Evolutionary conservation across 2,329 filamentous ascomycete species (phyloP).

Genomic region (Ophiostoma piceae): DNA sequence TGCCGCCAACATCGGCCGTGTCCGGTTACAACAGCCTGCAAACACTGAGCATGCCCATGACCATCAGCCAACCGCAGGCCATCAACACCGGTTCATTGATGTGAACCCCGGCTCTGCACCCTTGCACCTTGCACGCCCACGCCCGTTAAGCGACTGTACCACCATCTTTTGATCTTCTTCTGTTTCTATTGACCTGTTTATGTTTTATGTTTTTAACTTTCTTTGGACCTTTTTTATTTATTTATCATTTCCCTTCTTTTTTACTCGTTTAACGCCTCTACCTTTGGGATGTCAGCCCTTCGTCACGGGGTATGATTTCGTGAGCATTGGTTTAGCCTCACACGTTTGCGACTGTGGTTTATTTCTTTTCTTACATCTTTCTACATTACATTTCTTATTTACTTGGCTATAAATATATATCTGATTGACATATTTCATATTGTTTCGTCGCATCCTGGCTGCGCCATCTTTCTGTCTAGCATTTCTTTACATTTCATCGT

Average conservation of each 20-base stretch:
- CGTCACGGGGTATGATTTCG: slow-evolving; percentile 24
- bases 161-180: slow-evolving; percentile 13
- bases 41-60: slow-evolving; percentile 60
- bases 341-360: slow-evolving; percentile 16
- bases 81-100: slow-evolving; percentile 43
- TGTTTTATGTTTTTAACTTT: slow-evolving; percentile 26
- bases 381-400: slow-evolving; percentile 10
- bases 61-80: slow-evolving; percentile 50
- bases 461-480: not conserved
- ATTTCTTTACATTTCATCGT: not conserved
- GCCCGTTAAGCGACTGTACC: slow-evolving; percentile 20
- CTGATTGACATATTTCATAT: slow-evolving; percentile 6
- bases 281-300: slow-evolving; percentile 20
- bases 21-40: slow-evolving; percentile 54
- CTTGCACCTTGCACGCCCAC: slow-evolving; percentile 1
- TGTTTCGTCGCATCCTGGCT: not conserved
- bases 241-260: not conserved
- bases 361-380: not conserved
- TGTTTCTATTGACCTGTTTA: slow-evolving; percentile 24
- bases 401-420: slow-evolving; percentile 19
- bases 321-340: slow-evolving; percentile 24
- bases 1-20: slow-evolving; percentile 30
- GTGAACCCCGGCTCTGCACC: slow-evolving; percentile 24
- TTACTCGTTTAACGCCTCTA: slow-evolving; percentile 23
- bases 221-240: not conserved